Evolutionary conservation across 2,329 filamentous ascomycete genomes (phyloP).

Genomic region (Colletotrichum camelliae): DNA sequence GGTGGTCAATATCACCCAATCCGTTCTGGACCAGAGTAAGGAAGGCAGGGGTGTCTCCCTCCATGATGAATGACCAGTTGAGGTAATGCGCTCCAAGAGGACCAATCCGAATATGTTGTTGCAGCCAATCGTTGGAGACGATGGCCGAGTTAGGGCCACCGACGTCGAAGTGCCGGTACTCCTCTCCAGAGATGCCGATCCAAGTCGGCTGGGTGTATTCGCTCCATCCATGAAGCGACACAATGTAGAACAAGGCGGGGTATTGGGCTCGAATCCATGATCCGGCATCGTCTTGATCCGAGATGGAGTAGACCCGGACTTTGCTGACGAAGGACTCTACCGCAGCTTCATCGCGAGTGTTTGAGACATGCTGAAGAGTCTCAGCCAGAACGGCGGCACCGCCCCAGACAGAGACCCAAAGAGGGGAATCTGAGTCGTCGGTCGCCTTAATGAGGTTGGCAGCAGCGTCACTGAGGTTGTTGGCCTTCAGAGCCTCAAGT

Average conservation of each 20-base stretch:
- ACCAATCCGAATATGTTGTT: constrained; percentile 55
- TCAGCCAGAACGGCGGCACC: constrained; percentile 57
- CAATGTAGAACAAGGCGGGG: constrained; percentile 60
- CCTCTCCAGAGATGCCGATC: constrained; percentile 52
- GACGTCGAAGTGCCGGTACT: neutral
- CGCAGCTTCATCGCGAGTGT: constrained; percentile 32
- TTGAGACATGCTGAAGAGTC: constrained; percentile 45
- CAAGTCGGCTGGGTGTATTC: constrained; percentile 59
- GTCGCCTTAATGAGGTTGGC: constrained; percentile 41
- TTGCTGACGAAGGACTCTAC: constrained; percentile 40
- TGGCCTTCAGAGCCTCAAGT: constrained; percentile 31
- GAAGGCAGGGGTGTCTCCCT: constrained; percentile 56
- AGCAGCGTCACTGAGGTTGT: constrained; percentile 39
- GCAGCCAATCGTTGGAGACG: constrained; percentile 55
- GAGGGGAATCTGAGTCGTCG: constrained; percentile 37
- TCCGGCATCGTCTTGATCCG: constrained; percentile 63
- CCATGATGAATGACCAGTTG: constrained; percentile 53
- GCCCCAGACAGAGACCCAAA: constrained; percentile 59
- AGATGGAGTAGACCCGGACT: constrained; percentile 59
- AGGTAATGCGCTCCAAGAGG: constrained; percentile 49
- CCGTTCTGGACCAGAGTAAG: constrained; percentile 55
- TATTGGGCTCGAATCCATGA: constrained; percentile 59
- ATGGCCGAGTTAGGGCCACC: constrained; percentile 29
- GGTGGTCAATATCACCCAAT: constrained; percentile 47
- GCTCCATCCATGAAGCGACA: constrained; percentile 59